phyloP scores from a whole-genome alignment of 495 filamentous ascomycete species.

The Aspergillus conjunctus region DNA sequence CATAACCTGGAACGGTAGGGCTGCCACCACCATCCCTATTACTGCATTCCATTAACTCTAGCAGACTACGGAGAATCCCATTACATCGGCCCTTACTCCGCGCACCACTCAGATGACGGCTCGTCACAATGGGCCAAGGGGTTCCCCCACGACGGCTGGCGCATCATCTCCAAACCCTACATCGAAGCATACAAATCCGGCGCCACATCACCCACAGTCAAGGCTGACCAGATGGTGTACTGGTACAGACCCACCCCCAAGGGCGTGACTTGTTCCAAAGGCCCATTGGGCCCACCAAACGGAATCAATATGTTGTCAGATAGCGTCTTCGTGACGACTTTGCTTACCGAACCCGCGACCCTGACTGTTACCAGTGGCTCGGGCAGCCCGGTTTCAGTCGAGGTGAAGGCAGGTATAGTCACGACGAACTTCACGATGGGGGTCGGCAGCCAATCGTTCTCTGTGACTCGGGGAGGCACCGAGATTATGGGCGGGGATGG shows the following conservation, averaged over 20 bases:
- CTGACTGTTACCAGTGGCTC: conserved; percentile 50
- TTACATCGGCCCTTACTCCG: conserved; percentile 49
- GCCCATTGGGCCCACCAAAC: conserved; percentile 22
- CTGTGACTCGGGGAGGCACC: conserved; percentile 43
- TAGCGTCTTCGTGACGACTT: conserved; percentile 55
- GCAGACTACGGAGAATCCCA: conserved; percentile 63
- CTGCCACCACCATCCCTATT: not conserved
- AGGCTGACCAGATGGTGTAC: conserved; percentile 47
- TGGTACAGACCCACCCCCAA: conserved; percentile 50
- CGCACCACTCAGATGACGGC: conserved; percentile 55
- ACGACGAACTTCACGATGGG: conserved; percentile 53
- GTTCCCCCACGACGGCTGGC: conserved; percentile 50
- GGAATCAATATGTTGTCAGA: conserved; percentile 42
- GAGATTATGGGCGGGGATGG: conserved; percentile 48
- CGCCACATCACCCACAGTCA: conserved; percentile 36
- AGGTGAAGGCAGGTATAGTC: conserved; percentile 52
- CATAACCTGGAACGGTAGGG: conserved; percentile 60
- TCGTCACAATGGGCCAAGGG: conserved; percentile 61
- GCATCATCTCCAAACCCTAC: conserved; percentile 50
- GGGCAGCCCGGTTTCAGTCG: conserved; percentile 23
- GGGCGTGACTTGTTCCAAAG: conserved; percentile 31
- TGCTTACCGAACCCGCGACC: conserved; percentile 49
- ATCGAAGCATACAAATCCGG: conserved; percentile 61
- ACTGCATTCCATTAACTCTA: not conserved
- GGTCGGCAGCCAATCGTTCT: conserved; percentile 53